phyloP scores from a whole-genome alignment of 768 basidiomycete species.

The Tylopilus vinaceipallidus region DNA sequence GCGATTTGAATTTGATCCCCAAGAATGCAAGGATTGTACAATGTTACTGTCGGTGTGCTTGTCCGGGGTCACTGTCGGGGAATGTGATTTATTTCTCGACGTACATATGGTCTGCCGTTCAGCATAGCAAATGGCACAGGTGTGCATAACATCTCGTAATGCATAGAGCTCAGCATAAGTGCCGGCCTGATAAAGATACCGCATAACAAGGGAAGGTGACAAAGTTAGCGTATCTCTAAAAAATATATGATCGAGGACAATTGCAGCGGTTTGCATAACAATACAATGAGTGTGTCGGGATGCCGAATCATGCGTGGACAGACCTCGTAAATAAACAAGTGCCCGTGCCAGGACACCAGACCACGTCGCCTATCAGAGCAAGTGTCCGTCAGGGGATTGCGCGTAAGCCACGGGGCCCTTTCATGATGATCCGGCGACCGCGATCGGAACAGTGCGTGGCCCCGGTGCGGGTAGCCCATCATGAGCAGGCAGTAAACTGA shows the following conservation, averaged over 20 bases:
- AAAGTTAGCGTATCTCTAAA: too few relatives aligned
- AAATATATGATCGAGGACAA: not conserved
- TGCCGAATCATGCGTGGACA: not conserved
- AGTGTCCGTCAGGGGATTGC: not conserved
- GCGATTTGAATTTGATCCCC: conserved; percentile 6
- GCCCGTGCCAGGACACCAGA: not conserved
- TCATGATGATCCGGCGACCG: not conserved
- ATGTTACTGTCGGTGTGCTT: not conserved
- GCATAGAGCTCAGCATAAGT: too few relatives aligned
- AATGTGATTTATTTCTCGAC: not conserved
- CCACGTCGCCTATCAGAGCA: not conserved
- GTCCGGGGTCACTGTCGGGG: not conserved
- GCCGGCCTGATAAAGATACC: too few relatives aligned
- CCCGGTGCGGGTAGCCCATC: not conserved
- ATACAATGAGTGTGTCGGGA: conserved; percentile 1
- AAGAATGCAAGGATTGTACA: not conserved
- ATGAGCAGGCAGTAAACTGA: not conserved
- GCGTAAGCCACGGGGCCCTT: not conserved
- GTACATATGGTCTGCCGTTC: not conserved
- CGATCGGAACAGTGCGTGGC: not conserved
- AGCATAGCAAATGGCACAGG: not conserved
- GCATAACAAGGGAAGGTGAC: too few relatives aligned
- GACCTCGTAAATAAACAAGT: not conserved
- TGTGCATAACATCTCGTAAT: too few relatives aligned
- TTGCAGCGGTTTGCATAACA: not conserved